phyloP scores from a whole-genome alignment of 2,329 filamentous ascomycete genomes.

The Fusarium tricinctum region DNA sequence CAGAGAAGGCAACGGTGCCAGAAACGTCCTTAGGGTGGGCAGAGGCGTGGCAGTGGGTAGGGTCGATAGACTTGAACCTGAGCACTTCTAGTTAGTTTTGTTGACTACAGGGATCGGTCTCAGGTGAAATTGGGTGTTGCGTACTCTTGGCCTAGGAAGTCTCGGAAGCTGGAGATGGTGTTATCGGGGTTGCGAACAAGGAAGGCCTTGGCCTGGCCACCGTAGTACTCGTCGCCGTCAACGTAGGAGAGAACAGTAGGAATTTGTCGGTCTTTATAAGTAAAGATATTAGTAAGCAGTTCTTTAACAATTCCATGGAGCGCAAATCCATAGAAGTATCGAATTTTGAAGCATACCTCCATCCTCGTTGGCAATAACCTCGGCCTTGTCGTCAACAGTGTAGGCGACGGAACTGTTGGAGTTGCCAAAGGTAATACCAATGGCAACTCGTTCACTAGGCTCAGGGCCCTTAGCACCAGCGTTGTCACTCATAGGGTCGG shows the following conservation, averaged over 20 bases:
- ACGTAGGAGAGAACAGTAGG: conserved; percentile 95
- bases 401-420: conserved; percentile 97
- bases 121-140: conserved; percentile 44
- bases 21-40: conserved; percentile 86
- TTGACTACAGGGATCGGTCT: conserved; percentile 12
- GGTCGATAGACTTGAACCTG: conserved; percentile 94
- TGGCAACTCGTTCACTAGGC: conserved; percentile 76
- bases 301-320: neutral
- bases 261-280: conserved; percentile 87
- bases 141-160: conserved; percentile 94
- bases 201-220: conserved; percentile 93
- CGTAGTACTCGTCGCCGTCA: conserved; percentile 96
- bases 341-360: conserved; percentile 73
- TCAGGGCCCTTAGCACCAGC: conserved; percentile 61
- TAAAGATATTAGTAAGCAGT: conserved; percentile 23
- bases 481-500: conserved; percentile 62
- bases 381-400: conserved; percentile 92
- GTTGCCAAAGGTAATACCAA: conserved; percentile 98
- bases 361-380: conserved; percentile 99
- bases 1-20: conserved; percentile 81
- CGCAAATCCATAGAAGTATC: neutral
- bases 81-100: conserved; percentile 34
- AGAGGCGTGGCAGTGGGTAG: conserved; percentile 92
- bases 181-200: conserved; percentile 92
- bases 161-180: conserved; percentile 95